Evolutionary conservation across 73 alveolate genomes (phyloP), one percentile per base, ranked within the genome.

Genomic region (Blepharisma japonicum): DNA sequence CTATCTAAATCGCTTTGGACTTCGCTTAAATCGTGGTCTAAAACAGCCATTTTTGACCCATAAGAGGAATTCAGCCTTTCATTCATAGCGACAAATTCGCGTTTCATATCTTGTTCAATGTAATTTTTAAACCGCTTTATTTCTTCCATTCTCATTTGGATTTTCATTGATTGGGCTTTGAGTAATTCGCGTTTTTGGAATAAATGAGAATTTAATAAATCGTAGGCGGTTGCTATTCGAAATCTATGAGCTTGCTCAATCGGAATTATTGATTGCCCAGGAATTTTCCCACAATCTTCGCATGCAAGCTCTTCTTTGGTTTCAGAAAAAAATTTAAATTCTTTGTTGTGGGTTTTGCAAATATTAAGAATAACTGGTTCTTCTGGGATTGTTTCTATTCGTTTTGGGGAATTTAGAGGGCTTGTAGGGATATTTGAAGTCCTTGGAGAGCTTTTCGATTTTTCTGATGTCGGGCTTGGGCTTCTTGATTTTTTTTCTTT

Each of bases 1-100:
- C 80, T 9, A 70, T 70, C 66, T 45, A 70, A 39, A 45, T 70
- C 80, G n/a, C n/a, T 7, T 4, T 70, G 80, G n/a, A 70, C 20
- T 45, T 70, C 80, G 14, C 27, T 5, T n/a, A 45, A n/a, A 38
- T 70, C 80, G 27, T 70, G 66, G 11, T 70, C 32, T 7, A 70
- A 25, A 0, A 70, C 56, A n/a, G 80, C 80, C 42, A 18, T 11
- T 47, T 70, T 70, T 38, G 56, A n/a, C 66, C 80, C 80, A 45
- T 11, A 39, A 39, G 56, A 70, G 45, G 46, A 39, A 70, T 70
- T 70, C 2, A 70, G 45, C 42, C 80, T 70, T 70, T 70, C 80
- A 5, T 45, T 70, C 80, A 70, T 70, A 45, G 68, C 80, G 2
- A 54, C 11, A 70, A 70, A 70, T 45, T 70, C 80, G 0, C 68